Percentiles rank a stretch among this genome's conserved stretches.
phyloP scores from a whole-genome alignment of 768 basidiomycete genomes.

The Tylopilus subfusipes region DNA sequence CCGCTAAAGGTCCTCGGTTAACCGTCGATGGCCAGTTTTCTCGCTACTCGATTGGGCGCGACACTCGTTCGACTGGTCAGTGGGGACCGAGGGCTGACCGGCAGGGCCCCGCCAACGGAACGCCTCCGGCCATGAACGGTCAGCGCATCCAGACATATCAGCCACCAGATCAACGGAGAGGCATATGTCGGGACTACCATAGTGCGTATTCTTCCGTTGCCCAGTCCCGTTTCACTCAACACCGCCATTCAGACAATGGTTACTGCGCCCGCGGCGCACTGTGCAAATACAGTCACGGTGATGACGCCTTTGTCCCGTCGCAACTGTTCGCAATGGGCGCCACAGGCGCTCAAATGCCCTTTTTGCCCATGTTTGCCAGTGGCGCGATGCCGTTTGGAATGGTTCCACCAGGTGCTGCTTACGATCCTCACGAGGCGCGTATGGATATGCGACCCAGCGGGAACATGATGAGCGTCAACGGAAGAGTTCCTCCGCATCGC shows the following conservation, averaged over 20 bases:
- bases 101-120: conserved; percentile 25
- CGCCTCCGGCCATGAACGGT: conserved; percentile 33
- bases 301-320: conserved; percentile 76
- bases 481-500: conserved; percentile 42
- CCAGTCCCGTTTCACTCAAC: conserved; percentile 7
- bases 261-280: conserved; percentile 85
- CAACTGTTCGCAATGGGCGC: conserved; percentile 60
- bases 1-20: conserved; percentile 71
- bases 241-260: conserved; percentile 63
- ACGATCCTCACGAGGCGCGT: conserved; percentile 75
- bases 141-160: conserved; percentile 59
- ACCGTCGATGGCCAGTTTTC: conserved; percentile 63
- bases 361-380: conserved; percentile 65
- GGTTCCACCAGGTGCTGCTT: conserved; percentile 46
- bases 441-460: conserved; percentile 75
- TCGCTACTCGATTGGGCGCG: conserved; percentile 49
- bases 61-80: conserved; percentile 38
- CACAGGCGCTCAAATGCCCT: conserved; percentile 47
- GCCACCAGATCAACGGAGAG: conserved; percentile 69
- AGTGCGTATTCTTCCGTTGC: conserved; percentile 51
- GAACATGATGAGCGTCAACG: conserved; percentile 25
- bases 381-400: conserved; percentile 55
- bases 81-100: conserved; percentile 39
- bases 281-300: conserved; percentile 93
- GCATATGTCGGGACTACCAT: conserved; percentile 89